These are phyloP conservation scores for Lizonia empirigonia DNA, from an alignment of 2,329 filamentous ascomycete species.

Conservation along the genomic window DNA sequence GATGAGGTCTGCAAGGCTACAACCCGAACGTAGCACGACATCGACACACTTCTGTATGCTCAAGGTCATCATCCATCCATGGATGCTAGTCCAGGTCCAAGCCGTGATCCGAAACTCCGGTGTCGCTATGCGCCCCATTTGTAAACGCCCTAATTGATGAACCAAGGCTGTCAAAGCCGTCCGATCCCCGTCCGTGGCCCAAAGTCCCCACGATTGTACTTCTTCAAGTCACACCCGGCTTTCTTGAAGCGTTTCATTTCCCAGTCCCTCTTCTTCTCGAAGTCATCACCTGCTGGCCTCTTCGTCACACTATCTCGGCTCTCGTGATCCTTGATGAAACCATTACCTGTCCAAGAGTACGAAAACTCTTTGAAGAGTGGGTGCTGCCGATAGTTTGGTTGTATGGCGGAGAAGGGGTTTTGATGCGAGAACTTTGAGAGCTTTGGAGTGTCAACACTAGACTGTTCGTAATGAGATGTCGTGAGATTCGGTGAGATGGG, in stretches of 20 bases:
- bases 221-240: constrained; percentile 40
- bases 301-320: constrained; percentile 32
- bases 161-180: constrained; percentile 28
- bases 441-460: constrained; percentile 28
- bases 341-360: constrained; percentile 36
- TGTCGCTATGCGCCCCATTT: constrained; percentile 3
- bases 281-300: constrained; percentile 33
- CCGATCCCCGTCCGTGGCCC: constrained; percentile 44
- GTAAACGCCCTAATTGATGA: background rate
- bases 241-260: constrained; percentile 45
- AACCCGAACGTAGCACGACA: background rate
- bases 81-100: background rate
- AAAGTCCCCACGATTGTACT: constrained; percentile 47
- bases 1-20: background rate
- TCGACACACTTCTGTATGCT: background rate
- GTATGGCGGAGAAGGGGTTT: constrained; percentile 36
- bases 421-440: constrained; percentile 35
- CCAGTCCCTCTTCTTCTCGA: constrained; percentile 36
- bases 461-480: background rate
- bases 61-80: too few relatives aligned
- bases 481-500: constrained; percentile 23
- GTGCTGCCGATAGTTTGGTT: constrained; percentile 32
- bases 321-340: constrained; percentile 20
- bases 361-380: constrained; percentile 40
- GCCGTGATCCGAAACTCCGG: background rate